phyloP scores from a whole-genome alignment of 352 stramenopile species.

The Globisporangium okanoganense region DNA sequence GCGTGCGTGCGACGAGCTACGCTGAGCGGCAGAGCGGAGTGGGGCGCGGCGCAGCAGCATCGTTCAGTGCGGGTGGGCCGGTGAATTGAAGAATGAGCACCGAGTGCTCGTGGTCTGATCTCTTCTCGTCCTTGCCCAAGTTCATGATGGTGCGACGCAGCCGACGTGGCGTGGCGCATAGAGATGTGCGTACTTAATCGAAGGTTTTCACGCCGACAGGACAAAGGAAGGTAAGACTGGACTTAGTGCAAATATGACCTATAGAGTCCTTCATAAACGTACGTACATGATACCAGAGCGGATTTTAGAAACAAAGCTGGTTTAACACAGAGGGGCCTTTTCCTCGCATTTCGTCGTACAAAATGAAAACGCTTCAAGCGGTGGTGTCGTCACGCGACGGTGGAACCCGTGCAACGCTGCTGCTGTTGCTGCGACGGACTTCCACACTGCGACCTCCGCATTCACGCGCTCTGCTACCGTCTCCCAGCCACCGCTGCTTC shows the following conservation, averaged over 20 bases:
- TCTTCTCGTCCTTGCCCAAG: background rate
- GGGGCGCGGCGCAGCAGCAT: conserved; percentile 4
- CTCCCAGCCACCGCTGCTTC: background rate
- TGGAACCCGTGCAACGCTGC: background rate
- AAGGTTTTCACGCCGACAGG: too few relatives aligned
- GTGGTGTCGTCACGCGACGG: background rate
- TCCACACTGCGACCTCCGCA: background rate
- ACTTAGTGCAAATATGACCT: too few relatives aligned
- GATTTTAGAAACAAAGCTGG: too few relatives aligned
- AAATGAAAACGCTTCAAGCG: too few relatives aligned
- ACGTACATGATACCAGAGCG: too few relatives aligned
- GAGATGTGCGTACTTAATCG: background rate
- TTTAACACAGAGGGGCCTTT: too few relatives aligned
- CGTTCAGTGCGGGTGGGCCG: background rate
- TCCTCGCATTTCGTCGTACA: too few relatives aligned
- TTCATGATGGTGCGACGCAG: background rate
- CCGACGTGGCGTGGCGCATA: background rate
- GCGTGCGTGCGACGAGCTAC: background rate
- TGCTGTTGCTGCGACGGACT: background rate
- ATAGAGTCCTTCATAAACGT: too few relatives aligned
- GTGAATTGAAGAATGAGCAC: background rate
- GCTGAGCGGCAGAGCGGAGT: background rate
- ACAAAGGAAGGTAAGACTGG: too few relatives aligned
- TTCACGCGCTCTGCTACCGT: background rate
- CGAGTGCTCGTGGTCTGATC: background rate